Percentiles rank a stretch among this genome's conserved stretches.
These are phyloP conservation scores for Penicillium coffeae DNA, from an alignment of 495 filamentous ascomycete species.

Conservation along the genomic window DNA sequence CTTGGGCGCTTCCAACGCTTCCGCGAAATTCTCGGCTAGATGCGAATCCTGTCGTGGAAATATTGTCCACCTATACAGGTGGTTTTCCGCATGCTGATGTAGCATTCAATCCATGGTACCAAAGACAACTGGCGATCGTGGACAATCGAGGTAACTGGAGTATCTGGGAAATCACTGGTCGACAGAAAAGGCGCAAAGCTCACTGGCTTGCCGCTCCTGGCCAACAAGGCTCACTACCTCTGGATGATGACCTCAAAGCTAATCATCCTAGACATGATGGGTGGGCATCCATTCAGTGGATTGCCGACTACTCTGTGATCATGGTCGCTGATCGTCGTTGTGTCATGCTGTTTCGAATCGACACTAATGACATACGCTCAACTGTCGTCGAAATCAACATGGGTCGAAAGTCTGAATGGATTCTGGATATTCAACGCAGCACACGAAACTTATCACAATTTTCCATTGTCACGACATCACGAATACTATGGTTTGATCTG, in stretches of 20 bases:
- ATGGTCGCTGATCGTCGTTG: conserved; percentile 44
- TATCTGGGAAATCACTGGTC: conserved; percentile 63
- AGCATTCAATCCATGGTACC: conserved; percentile 72
- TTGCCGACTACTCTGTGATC: conserved; percentile 39
- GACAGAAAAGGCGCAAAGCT: conserved; percentile 27
- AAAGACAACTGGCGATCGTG: conserved; percentile 65
- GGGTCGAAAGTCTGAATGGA: conserved; percentile 41
- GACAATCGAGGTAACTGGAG: conserved; percentile 72
- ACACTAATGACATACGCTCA: conserved; percentile 14
- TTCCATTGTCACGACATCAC: conserved; percentile 53
- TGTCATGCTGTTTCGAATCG: conserved; percentile 37
- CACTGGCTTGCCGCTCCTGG: conserved; percentile 23
- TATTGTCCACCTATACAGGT: conserved; percentile 52
- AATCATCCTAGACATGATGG: conserved; percentile 38
- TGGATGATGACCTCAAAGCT: conserved; percentile 17
- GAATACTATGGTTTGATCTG: conserved; percentile 41
- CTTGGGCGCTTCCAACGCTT: conserved; percentile 5
- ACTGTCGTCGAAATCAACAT: conserved; percentile 34
- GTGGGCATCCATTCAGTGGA: conserved; percentile 52
- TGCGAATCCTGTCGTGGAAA: conserved; percentile 56
- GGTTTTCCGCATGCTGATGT: conserved; percentile 64
- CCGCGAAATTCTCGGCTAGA: conserved; percentile 51
- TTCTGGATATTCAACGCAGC: conserved; percentile 52
- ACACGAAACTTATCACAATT: conserved; percentile 43
- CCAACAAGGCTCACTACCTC: conserved; percentile 28